These are phyloP conservation scores for Erigeron canadensis DNA, from an alignment of 129 eudicot genomes.

Conservation along the genomic window DNA sequence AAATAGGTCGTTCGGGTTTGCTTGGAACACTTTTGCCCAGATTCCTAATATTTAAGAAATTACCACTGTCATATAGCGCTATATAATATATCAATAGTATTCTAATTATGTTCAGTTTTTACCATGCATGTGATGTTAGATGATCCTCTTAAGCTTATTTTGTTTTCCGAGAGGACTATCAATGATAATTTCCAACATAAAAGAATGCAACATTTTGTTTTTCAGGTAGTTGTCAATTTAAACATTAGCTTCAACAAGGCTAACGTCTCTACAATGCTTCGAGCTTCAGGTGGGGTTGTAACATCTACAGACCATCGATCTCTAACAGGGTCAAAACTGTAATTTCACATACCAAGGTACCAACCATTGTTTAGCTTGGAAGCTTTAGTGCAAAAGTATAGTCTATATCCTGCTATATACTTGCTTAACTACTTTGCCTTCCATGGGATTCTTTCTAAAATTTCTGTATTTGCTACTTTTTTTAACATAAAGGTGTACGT, in stretches of 20 bases:
- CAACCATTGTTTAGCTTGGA: neutral
- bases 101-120: too few relatives aligned
- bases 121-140: too few relatives aligned
- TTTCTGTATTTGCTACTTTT: neutral
- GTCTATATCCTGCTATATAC: conserved; percentile 8
- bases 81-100: too few relatives aligned
- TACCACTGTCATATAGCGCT: too few relatives aligned
- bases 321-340: conserved; percentile 2
- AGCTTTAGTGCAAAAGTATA: neutral
- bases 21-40: too few relatives aligned
- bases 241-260: neutral
- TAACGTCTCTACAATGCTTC: neutral
- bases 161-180: too few relatives aligned
- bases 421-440: neutral
- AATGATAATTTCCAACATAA: neutral
- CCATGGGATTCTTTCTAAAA: conserved; percentile 19
- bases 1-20: too few relatives aligned
- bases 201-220: neutral
- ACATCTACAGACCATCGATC: neutral
- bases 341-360: conserved; percentile 1
- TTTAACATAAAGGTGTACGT: neutral
- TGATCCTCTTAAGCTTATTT: too few relatives aligned
- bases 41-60: too few relatives aligned
- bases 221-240: neutral
- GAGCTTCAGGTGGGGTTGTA: neutral